Evolutionary conservation across 2,329 filamentous ascomycete genomes (phyloP).

Genomic region (Monosporascus ibericus): DNA sequence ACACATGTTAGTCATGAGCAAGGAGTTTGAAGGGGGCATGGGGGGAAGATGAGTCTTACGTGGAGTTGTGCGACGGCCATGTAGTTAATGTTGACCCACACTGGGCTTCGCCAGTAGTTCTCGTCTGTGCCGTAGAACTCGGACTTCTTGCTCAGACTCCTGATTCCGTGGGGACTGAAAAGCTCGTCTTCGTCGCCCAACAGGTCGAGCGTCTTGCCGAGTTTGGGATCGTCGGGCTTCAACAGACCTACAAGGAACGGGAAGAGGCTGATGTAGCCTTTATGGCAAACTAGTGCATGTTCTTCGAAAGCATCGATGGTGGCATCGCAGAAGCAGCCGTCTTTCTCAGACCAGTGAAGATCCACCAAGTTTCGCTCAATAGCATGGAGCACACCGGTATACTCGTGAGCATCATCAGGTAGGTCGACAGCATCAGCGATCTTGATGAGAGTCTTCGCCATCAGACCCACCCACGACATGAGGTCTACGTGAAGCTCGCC

Average conservation of each 20-base stretch:
- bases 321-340: conserved; percentile 85
- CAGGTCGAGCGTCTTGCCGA: conserved; percentile 70
- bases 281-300: conserved; percentile 83
- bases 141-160: conserved; percentile 80
- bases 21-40: not conserved
- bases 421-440: conserved; percentile 73
- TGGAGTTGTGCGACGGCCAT: conserved; percentile 71
- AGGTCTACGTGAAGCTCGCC: conserved; percentile 94
- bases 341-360: conserved; percentile 81
- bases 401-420: conserved; percentile 68
- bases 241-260: conserved; percentile 85
- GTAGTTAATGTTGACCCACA: conserved; percentile 98
- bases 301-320: conserved; percentile 96
- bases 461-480: conserved; percentile 95
- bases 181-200: conserved; percentile 76
- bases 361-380: conserved; percentile 85
- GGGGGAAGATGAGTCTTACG: conserved; percentile 41
- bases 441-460: conserved; percentile 78
- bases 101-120: conserved; percentile 93
- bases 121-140: conserved; percentile 82
- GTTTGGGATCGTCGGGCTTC: conserved; percentile 62
- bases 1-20: conserved; percentile 8
- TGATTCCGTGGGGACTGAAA: conserved; percentile 85
- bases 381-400: conserved; percentile 64
- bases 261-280: conserved; percentile 90